A percentile compares a stretch with the other conserved stretches of the same genome.
Conservation (phyloP, 1,284 basidiomycete genomes). For the Rhodotorula sp. region DNA sequence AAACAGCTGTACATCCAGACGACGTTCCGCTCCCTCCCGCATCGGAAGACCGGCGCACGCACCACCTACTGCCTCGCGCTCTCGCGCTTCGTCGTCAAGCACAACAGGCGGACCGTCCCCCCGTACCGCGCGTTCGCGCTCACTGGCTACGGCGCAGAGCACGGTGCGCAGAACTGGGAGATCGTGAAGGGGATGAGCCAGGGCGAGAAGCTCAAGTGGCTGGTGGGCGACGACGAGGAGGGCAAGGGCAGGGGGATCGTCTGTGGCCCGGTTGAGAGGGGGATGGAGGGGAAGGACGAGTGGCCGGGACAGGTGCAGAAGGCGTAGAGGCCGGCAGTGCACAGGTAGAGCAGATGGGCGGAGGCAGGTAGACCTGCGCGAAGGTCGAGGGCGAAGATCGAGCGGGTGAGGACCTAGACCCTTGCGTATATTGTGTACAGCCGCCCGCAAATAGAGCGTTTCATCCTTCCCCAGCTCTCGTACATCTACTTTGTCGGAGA, state of each 20-base stretch:
- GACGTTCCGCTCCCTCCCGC: constrained; percentile 21
- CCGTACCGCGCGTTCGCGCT: constrained; percentile 34
- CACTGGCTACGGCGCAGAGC: constrained; percentile 19
- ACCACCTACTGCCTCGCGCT: constrained; percentile 21
- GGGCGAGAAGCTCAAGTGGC: constrained; percentile 28
- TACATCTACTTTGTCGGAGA: too few species aligned
- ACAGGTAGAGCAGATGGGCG: not conserved
- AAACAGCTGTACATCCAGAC: constrained; percentile 27
- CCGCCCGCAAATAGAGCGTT: too few species aligned
- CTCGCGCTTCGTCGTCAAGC: constrained; percentile 34
- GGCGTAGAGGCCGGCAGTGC: not conserved
- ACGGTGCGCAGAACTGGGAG: constrained; percentile 27
- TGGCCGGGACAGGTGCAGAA: constrained; percentile 28
- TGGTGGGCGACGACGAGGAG: constrained; percentile 19
- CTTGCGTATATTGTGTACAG: too few species aligned
- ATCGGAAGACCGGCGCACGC: constrained; percentile 13
- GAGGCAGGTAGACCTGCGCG: not conserved
- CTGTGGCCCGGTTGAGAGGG: constrained; percentile 20
- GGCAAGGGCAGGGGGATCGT: constrained; percentile 19
- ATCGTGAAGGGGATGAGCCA: constrained; percentile 17
- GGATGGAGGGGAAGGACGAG: constrained; percentile 22
- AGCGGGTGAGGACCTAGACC: too few species aligned
- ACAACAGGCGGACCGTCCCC: constrained; percentile 29
- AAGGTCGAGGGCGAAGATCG: too few species aligned
- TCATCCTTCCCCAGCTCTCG: too few species aligned